Conservation (phyloP, 805 yeast genomes). For the Candida ulmi region DNA sequence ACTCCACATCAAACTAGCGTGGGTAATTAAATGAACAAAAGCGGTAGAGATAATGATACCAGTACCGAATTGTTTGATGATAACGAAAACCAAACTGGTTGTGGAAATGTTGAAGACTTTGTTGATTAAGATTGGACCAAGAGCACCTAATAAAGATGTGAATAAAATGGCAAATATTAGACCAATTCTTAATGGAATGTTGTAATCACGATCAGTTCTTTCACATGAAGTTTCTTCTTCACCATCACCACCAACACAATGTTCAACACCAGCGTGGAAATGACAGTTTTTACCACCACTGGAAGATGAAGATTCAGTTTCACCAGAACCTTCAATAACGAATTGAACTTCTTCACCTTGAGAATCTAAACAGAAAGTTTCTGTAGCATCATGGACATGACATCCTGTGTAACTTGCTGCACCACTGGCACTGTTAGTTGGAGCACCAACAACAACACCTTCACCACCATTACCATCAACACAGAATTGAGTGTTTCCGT, state of each 20-base stretch:
- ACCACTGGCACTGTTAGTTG: constrained; percentile 6
- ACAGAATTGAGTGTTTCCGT: constrained; percentile 9
- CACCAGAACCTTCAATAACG: neutral
- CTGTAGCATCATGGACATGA: constrained; percentile 13
- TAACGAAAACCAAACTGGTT: constrained; percentile 7
- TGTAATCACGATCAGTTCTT: constrained; percentile 10
- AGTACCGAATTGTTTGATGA: constrained; percentile 16
- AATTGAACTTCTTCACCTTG: constrained; percentile 14
- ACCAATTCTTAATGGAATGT: constrained; percentile 16
- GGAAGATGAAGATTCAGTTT: neutral
- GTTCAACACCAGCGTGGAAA: constrained; percentile 21
- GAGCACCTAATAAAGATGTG: constrained; percentile 10
- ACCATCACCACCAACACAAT: constrained; percentile 16
- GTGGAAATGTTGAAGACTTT: constrained; percentile 5
- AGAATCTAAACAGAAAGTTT: constrained; percentile 13
- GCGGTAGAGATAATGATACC: constrained; percentile 19
- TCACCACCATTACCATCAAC: constrained; percentile 12
- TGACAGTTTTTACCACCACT: constrained; percentile 11
- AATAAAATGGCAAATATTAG: constrained; percentile 11
- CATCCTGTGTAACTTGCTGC: constrained; percentile 12
- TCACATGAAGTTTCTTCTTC: constrained; percentile 11
- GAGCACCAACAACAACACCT: constrained; percentile 13
- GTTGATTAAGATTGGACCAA: constrained; percentile 12
- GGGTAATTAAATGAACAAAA: constrained; percentile 16
- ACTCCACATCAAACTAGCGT: constrained; percentile 14